Conservation (phyloP, 2,329 filamentous ascomycete species). For the Tolypocladium nubicola region DNA sequence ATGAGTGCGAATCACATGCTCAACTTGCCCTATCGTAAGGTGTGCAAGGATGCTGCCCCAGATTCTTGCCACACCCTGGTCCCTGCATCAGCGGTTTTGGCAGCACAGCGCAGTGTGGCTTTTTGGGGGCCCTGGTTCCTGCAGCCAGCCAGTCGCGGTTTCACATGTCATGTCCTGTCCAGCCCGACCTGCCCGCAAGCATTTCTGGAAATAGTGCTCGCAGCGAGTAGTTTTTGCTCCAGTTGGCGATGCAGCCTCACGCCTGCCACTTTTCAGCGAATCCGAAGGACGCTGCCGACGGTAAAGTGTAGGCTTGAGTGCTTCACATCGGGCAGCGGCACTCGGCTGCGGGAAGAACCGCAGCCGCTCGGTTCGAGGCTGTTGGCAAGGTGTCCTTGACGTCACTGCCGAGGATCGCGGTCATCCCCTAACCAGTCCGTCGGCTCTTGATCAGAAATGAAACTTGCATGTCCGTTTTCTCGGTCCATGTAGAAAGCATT, state of each 20-base stretch:
- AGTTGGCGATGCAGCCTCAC: background rate
- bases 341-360: background rate
- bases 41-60: background rate
- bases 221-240: background rate
- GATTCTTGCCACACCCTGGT: background rate
- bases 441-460: background rate
- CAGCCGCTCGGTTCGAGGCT: background rate
- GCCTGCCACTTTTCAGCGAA: background rate
- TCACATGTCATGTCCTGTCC: background rate
- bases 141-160: background rate
- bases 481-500: background rate
- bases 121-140: background rate
- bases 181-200: background rate
- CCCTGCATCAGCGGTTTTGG: background rate
- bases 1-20: conserved; percentile 1
- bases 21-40: background rate
- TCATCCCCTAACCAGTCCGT: background rate
- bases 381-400: background rate
- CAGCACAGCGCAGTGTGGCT: background rate
- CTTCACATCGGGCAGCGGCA: background rate
- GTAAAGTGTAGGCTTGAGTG: background rate
- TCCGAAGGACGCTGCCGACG: background rate
- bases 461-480: background rate
- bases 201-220: background rate
- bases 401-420: background rate